These are phyloP conservation scores for Coemansia sp. DNA, from an alignment of 192 early-diverging fungal species.

Conservation along the genomic window DNA sequence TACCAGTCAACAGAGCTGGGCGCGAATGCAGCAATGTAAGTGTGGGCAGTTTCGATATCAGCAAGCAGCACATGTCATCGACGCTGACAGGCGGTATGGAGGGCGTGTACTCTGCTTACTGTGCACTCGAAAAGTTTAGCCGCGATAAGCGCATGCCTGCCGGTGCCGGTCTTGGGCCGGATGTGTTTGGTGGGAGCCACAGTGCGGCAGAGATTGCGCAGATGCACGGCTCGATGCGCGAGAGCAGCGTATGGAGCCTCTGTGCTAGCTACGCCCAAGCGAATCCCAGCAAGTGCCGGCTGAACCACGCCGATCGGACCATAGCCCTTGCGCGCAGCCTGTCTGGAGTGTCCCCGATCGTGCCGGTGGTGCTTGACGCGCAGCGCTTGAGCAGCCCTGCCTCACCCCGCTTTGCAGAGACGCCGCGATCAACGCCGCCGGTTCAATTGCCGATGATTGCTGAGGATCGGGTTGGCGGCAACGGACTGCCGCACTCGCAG, in stretches of 20 bases:
- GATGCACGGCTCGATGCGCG: constrained; percentile 33
- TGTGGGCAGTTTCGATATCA: not conserved
- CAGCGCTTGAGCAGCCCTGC: constrained; percentile 3
- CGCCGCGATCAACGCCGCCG: constrained; percentile 4
- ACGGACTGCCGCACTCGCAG: constrained; percentile 18
- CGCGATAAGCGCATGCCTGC: constrained; percentile 9
- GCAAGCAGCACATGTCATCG: not conserved
- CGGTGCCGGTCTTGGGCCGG: not conserved
- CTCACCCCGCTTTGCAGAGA: not conserved
- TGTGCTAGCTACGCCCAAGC: constrained; percentile 20
- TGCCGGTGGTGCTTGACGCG: not conserved
- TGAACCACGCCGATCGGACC: constrained; percentile 23
- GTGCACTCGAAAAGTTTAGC: constrained; percentile 41
- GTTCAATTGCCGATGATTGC: constrained; percentile 19
- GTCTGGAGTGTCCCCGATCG: constrained; percentile 1
- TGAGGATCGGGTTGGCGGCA: constrained; percentile 30
- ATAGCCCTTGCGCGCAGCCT: constrained; percentile 28
- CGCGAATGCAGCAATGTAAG: not conserved
- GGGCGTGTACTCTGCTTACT: constrained; percentile 28
- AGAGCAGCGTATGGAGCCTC: constrained; percentile 28
- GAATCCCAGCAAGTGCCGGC: constrained; percentile 11
- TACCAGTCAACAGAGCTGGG: constrained; percentile 21
- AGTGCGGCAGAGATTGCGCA: constrained; percentile 32
- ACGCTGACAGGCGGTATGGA: constrained; percentile 15
- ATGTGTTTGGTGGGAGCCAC: constrained; percentile 27